Base-by-base conservation (phyloP, 306 rosid genomes). In the Vigna hirtella region DNA sequence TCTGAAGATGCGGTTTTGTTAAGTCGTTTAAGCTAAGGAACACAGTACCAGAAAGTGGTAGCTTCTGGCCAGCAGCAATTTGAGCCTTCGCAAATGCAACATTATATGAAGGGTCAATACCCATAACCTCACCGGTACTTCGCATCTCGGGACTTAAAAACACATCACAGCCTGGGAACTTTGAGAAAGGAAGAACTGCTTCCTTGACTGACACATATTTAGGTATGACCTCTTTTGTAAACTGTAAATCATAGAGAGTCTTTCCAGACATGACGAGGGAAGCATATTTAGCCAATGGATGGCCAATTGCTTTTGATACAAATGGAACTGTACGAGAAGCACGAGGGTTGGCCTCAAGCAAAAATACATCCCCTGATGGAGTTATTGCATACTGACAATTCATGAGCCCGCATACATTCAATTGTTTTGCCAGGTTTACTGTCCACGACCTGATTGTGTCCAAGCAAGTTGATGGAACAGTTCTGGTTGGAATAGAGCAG, bases 91-190 rank as follows among this genome's bases (percentile, higher is more conserved):
- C 99, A 79, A 96, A 96, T 78, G 99, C 99, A 72, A 82, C 77
- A 73, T 91, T 86, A 74, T 91, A 96, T 56, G 77, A 65, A 47
- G 64, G 86, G 82, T 96, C 99, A 77, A 93, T 88, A 67, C 99
- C 99, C 98, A 93, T 96, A 67, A 96, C 99, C 91, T 96, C 99
- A 50, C 98, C 98, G 2, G 99, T 96, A 86, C 99, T 96, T 36
- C 98, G 91, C 99, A 96, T 96, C 91, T 96, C 99, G 48, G 98
- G 99, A 74, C 99, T 97, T 30, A 96, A 84, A 83, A 93, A 84
- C 64, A 96, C 91, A 48, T 93, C 98, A 24, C 96, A 90, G 50
- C 99, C 99, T 24, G 86, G 96, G 84, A 96, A 96, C 88, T 96
- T 96, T 52, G 91, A 93, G 52, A 96, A 93, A 5, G 99, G 99